Percentiles rank a stretch among this genome's conserved stretches.
These are phyloP conservation scores for Eucalyptus sp. DNA, from an alignment of 345 rosid species.

Conservation along the genomic window DNA sequence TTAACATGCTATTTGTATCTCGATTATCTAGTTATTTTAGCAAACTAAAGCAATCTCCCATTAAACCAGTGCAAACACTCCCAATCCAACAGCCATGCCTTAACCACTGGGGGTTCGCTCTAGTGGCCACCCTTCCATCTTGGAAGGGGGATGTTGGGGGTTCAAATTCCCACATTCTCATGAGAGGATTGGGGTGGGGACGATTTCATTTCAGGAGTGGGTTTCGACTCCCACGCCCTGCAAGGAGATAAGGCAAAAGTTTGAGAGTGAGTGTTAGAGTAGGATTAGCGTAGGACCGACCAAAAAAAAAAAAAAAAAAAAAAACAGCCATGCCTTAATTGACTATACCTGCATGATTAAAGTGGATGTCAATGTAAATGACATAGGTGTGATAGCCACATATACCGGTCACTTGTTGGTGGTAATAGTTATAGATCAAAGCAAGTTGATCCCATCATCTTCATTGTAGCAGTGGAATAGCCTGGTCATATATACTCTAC, in stretches of 20 bases:
- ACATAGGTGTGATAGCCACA: neutral
- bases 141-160: too few species aligned
- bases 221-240: too few species aligned
- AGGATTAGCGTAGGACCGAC: too few species aligned
- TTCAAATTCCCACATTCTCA: too few species aligned
- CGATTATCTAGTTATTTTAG: neutral
- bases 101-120: neutral
- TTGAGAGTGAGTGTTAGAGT: too few species aligned
- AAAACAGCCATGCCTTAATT: neutral
- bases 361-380: neutral
- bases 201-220: too few species aligned
- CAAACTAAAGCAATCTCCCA: neutral
- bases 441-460: neutral
- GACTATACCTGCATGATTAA: neutral
- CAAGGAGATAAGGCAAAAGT: too few species aligned
- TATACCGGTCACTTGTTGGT: neutral
- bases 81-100: neutral
- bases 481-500: neutral
- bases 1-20: neutral
- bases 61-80: neutral
- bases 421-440: neutral
- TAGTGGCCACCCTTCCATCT: too few species aligned
- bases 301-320: too few species aligned
- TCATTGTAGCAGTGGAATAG: neutral
- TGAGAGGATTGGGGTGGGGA: too few species aligned